Evolutionary conservation across 2,329 filamentous ascomycete genomes (phyloP).

Genomic region (Parastagonospora avenae): DNA sequence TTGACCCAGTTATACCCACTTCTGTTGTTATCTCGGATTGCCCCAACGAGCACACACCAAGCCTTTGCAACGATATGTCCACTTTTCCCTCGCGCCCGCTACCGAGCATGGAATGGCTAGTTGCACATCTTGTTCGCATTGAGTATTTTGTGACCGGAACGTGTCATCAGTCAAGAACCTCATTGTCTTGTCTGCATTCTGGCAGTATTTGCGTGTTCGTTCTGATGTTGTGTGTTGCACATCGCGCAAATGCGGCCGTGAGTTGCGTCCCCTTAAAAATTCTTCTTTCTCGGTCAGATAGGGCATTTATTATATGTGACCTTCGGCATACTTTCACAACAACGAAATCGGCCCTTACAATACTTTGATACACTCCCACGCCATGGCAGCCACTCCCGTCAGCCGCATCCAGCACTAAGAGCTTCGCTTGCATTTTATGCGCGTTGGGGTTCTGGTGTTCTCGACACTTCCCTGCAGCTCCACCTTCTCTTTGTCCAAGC

Average conservation of each 20-base stretch:
- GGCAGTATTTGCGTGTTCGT: neutral
- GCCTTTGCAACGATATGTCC: slow-evolving; percentile 29
- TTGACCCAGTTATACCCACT: slow-evolving; percentile 43
- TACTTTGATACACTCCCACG: slow-evolving; percentile 22
- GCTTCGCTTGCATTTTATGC: slow-evolving; percentile 20
- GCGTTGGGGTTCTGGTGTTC: slow-evolving; percentile 25
- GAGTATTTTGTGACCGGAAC: slow-evolving; percentile 19
- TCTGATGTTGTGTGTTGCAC: neutral
- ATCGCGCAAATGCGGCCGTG: slow-evolving; percentile 11
- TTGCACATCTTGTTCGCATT: slow-evolving; percentile 30
- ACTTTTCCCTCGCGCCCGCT: slow-evolving; percentile 36
- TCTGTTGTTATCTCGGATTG: slow-evolving; percentile 39
- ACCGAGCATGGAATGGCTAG: slow-evolving; percentile 21
- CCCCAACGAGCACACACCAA: slow-evolving; percentile 32
- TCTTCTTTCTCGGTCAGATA: slow-evolving; percentile 15
- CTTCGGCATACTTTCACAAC: slow-evolving; percentile 16
- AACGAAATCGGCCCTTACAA: slow-evolving; percentile 14
- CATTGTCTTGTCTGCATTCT: neutral
- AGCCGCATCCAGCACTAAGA: slow-evolving; percentile 25
- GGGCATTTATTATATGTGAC: slow-evolving; percentile 10
- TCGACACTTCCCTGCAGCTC: slow-evolving; percentile 27
- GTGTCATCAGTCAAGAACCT: slow-evolving; percentile 29
- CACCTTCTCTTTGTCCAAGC: slow-evolving; percentile 32
- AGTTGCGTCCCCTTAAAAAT: slow-evolving; percentile 4
- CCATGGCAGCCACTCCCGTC: slow-evolving; percentile 35